Evolutionary conservation across 73 alveolate genomes (phyloP).

Genomic region (Uronychia binucleata): DNA sequence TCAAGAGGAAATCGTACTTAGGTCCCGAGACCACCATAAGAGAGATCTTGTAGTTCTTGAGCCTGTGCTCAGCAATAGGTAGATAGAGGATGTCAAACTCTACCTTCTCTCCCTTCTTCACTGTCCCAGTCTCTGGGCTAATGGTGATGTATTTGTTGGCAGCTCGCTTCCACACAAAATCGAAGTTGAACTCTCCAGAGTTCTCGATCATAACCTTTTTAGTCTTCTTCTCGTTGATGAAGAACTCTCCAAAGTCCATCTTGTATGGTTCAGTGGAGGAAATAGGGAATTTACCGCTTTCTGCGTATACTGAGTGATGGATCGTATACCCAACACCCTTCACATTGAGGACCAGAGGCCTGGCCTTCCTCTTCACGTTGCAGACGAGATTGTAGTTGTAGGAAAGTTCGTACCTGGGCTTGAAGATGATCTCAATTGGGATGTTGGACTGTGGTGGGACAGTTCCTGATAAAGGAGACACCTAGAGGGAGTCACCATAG

Average conservation of each 20-base stretch:
- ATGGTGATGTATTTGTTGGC: conserved; percentile 88
- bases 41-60: conserved; percentile 83
- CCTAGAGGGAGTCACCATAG: conserved; percentile 95
- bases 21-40: conserved; percentile 96
- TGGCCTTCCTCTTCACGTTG: conserved; percentile 97
- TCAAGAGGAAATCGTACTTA: conserved; percentile 86
- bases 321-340: conserved; percentile 98
- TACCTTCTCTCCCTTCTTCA: conserved; percentile 88
- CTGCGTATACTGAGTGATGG: conserved; percentile 88
- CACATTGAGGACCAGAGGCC: conserved; percentile 98
- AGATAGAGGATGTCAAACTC: conserved; percentile 85
- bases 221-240: conserved; percentile 94
- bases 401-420: conserved; percentile 96
- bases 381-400: conserved; percentile 96
- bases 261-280: conserved; percentile 82
- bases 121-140: conserved; percentile 98
- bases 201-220: conserved; percentile 89
- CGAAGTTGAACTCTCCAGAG: conserved; percentile 97
- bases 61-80: conserved; percentile 88
- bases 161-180: conserved; percentile 92
- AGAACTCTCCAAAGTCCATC: conserved; percentile 94
- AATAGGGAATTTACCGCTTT: conserved; percentile 55
- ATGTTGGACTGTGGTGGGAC: conserved; percentile 91
- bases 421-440: conserved; percentile 95
- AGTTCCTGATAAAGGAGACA: conserved; percentile 95